Conservation (phyloP, 1,284 basidiomycete genomes). For the Ceratobasidium sp. region DNA sequence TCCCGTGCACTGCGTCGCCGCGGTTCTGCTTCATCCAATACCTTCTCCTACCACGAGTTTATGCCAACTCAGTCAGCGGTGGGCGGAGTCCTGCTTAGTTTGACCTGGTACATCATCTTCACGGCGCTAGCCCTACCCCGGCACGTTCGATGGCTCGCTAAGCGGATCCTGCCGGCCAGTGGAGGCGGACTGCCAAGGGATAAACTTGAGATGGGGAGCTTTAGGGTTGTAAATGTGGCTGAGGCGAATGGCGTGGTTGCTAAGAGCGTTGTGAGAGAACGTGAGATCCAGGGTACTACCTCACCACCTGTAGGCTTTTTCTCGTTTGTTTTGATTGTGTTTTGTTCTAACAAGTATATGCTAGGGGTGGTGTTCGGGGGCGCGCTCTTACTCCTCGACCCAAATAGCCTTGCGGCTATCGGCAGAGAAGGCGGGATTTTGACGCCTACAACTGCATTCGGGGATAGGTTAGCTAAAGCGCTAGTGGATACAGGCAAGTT, state of each 20-base stretch:
- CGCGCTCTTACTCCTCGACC: constrained; percentile 74
- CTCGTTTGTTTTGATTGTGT: not conserved
- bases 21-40: not conserved
- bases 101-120: constrained; percentile 58
- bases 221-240: constrained; percentile 70
- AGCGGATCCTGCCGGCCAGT: constrained; percentile 65
- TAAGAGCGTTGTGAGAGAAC: constrained; percentile 70
- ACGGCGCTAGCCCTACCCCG: constrained; percentile 51
- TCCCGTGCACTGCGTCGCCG: constrained; percentile 59
- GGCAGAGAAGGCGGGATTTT: constrained; percentile 79
- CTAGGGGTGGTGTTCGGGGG: constrained; percentile 82
- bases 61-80: constrained; percentile 62
- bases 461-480: constrained; percentile 75
- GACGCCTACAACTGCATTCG: constrained; percentile 82
- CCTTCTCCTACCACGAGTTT: constrained; percentile 83
- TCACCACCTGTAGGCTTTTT: constrained; percentile 68
- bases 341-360: not conserved
- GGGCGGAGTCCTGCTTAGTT: constrained; percentile 62
- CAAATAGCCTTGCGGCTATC: constrained; percentile 65
- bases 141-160: constrained; percentile 63
- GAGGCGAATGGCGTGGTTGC: constrained; percentile 66
- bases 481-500: constrained; percentile 69
- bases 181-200: constrained; percentile 75
- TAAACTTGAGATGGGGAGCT: constrained; percentile 69
- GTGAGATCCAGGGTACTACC: constrained; percentile 85